Base-by-base conservation (phyloP, 805 yeast species). In the Cyberlindnera xylosilytica region DNA sequence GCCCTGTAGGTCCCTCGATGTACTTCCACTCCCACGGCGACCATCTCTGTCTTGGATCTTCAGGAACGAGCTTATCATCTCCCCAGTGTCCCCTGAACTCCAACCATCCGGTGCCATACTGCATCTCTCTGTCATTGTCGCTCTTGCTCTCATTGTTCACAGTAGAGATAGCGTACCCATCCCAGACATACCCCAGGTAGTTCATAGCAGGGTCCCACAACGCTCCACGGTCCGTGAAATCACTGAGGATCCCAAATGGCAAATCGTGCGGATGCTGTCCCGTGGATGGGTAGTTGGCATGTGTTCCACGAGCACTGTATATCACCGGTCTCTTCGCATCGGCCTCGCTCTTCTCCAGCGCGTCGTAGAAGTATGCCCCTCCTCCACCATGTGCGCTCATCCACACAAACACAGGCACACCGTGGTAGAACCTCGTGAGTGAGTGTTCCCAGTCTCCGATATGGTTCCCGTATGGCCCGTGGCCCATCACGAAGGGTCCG, bases 301-400 rank as follows among this genome's bases (percentile, higher is more conserved):
- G 99, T 0, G 99, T 91, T 0, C 99, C 99, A 49, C 97, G 72
- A 0, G 97, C 97, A 17, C 93, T 78, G 62, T 86, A 93, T 1
- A 93, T 76, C 17, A 89, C 73, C 0, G 98, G 97, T 51, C 85
- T 71, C 11, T 36, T 48, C 6, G 39, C 33, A 38, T 57, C 55
- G n/a, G 42, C 36, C 36, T 59, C 63, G 13, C 49, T 50, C 35
- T 57, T 55, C 58, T 88, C 96, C 41, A 90, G 63, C 19, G 87
- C 83, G n/a, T 75, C 71, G 60, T 81, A 90, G 48, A 73, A 72
- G 60, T 83, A 91, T 0, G 96, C 97, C 23, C 89, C 83, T 7
- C 99, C 99, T 11, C 98, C 97, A 2, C 97, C 96, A 63, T 91
- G 99, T 1, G 97, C 98, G 22, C 95, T 83, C 95, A 93, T 85